phyloP scores from a whole-genome alignment of 371 early-diverging fungal species.

The Entomophthora muscae region DNA sequence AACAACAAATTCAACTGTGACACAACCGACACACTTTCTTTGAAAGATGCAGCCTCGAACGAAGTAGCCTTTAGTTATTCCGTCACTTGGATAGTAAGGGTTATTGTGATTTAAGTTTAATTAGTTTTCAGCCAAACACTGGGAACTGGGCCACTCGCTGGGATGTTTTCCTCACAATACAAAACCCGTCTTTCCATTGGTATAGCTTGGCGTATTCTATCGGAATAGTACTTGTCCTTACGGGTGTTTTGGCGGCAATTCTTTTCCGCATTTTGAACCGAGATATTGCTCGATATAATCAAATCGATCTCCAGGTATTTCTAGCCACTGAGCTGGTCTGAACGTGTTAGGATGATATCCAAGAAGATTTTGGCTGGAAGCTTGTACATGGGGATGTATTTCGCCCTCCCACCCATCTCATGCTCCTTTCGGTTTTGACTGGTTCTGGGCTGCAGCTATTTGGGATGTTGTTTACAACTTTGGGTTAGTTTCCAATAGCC shows the following conservation, averaged over 20 bases:
- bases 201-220: conserved; percentile 71
- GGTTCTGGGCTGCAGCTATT: conserved; percentile 86
- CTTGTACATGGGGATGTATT: conserved; percentile 84
- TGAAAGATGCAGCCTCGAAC: conserved; percentile 27
- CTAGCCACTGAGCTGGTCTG: too few relatives aligned
- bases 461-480: conserved; percentile 61
- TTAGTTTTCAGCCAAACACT: too few relatives aligned
- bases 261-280: conserved; percentile 62
- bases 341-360: conserved; percentile 58
- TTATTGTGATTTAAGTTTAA: too few relatives aligned
- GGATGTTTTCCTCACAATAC: conserved; percentile 72
- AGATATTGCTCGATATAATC: conserved; percentile 77
- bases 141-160: conserved; percentile 89
- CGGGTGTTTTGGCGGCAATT: conserved; percentile 74
- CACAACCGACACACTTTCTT: conserved; percentile 13
- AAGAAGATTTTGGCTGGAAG: conserved; percentile 89
- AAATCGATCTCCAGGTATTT: conserved; percentile 35
- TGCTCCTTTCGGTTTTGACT: conserved; percentile 67
- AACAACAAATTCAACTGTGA: not conserved
- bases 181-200: conserved; percentile 72
- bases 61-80: conserved; percentile 65
- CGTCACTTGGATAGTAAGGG: conserved; percentile 44
- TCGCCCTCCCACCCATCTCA: conserved; percentile 56
- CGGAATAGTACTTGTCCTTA: conserved; percentile 75
- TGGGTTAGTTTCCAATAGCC: conserved; percentile 15